Percentiles rank a stretch among this genome's conserved stretches.
phyloP scores from a whole-genome alignment of 495 filamentous ascomycete species.

The Astrothelium macrocarpum region DNA sequence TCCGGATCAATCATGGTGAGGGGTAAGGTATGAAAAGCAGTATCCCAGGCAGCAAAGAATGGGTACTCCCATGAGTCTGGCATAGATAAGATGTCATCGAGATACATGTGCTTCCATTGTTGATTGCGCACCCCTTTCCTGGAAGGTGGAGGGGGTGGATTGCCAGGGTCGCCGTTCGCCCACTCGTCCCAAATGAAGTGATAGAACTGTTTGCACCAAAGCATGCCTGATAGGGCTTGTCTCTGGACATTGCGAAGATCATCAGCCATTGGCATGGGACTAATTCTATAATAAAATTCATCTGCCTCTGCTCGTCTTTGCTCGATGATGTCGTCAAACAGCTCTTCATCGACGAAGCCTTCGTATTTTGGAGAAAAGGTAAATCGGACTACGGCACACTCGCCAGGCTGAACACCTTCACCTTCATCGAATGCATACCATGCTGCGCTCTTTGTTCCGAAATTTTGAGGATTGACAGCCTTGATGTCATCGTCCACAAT shows the following conservation, averaged over 20 bases:
- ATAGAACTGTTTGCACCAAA: slow-evolving; percentile 97
- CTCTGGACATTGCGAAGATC: slow-evolving; percentile 91
- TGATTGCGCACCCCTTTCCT: slow-evolving; percentile 76
- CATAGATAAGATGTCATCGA: slow-evolving; percentile 94
- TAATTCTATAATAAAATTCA: slow-evolving; percentile 90
- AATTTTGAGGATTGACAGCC: slow-evolving; percentile 68
- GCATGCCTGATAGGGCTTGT: slow-evolving; percentile 89
- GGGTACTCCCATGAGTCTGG: slow-evolving; percentile 98
- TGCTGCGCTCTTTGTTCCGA: slow-evolving; percentile 80
- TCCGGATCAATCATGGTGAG: slow-evolving; percentile 95
- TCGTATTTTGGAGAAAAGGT: slow-evolving; percentile 63
- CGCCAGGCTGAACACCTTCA: slow-evolving; percentile 74
- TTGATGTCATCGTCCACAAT: slow-evolving; percentile 74
- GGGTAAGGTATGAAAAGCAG: slow-evolving; percentile 91
- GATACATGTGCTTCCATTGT: slow-evolving; percentile 85
- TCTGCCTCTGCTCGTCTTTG: slow-evolving; percentile 77
- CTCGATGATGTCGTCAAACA: slow-evolving; percentile 86
- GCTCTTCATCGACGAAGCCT: slow-evolving; percentile 78
- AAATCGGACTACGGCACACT: slow-evolving; percentile 93
- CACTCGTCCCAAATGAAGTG: slow-evolving; percentile 96
- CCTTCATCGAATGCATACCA: slow-evolving; percentile 89
- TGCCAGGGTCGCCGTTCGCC: slow-evolving; percentile 68
- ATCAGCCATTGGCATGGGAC: slow-evolving; percentile 86
- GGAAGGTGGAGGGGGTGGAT: slow-evolving; percentile 70
- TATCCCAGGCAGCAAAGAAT: slow-evolving; percentile 97